Base-by-base conservation (phyloP, 192 early-diverging fungal species). In the Rhizoclosmatium globosum region DNA sequence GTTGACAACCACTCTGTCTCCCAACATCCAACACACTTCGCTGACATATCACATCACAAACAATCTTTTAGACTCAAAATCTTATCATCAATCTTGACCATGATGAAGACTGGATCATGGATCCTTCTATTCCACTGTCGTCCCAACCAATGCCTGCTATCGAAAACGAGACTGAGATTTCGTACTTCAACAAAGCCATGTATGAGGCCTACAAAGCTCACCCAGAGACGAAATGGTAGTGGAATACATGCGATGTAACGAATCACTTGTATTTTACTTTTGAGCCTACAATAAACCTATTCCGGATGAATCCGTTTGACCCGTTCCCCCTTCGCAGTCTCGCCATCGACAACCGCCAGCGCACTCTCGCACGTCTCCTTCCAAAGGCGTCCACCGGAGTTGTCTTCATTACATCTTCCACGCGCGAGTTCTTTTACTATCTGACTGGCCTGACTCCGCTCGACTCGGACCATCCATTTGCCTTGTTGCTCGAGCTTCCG, bases 61-160 rank as follows among this genome's bases (percentile, higher is more conserved):
- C 86, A 31, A 38, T 56, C 15, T 38, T 23, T 46, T 74, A 94
- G 90, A 91, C 94, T 17, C 89, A 90, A 81, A 94, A 95, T 81
- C 85, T 97, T 61, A 92, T 94, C 58, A 95, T 97, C 81, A 97
- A 97, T 78, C 79, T 94, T 58, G 94, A 94, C 41, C 85, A 95
- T 64, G 89, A 94, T 50, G 84, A 87, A 2, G 87, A 76, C 38
- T 76, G 74, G 74, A 76, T 82, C 56, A 13, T 81, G 56, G 59
- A 68, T 65, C 59, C 65, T n/a, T 15, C 39, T n/a, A 42, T 56
- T 2, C 19, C 60, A 39, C 31, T 59, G 42, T 64, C 68, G 56
- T n/a, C 21, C 44, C 65, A 67, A 6, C 19, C 61, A 76, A 76
- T 76, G 64, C 44, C 44, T 21, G 31, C 82, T n/a, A 21, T 84